phyloP scores from a whole-genome alignment of 768 basidiomycete genomes.

The Calocera cornea region DNA sequence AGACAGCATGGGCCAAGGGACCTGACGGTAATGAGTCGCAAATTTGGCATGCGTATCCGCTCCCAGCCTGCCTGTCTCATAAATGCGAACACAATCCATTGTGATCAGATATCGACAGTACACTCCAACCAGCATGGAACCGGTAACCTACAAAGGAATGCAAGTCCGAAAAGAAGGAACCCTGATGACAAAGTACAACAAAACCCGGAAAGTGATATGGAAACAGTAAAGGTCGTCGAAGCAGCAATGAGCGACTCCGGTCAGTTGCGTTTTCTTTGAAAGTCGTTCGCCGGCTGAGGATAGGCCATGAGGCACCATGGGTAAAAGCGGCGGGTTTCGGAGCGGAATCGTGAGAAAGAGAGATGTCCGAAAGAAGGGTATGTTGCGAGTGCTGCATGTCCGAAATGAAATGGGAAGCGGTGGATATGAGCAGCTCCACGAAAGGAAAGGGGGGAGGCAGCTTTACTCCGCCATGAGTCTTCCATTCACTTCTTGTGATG shows the following conservation, averaged over 20 bases:
- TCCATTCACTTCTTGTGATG: not conserved
- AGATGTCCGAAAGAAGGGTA: not conserved
- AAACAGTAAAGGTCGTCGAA: not conserved
- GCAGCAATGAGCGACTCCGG: not conserved
- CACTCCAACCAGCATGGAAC: not conserved
- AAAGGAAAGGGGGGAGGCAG: not conserved
- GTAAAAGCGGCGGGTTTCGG: not conserved
- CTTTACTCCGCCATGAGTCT: constrained; percentile 1
- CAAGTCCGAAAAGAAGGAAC: not conserved
- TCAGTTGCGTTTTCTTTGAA: not conserved
- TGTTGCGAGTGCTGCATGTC: not conserved
- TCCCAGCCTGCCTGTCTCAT: too few relatives aligned
- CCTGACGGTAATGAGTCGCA: too few relatives aligned
- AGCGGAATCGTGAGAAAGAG: not conserved
- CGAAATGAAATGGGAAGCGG: not conserved
- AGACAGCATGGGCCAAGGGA: too few relatives aligned
- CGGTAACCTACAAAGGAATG: not conserved
- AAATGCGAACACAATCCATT: not conserved
- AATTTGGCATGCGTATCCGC: too few relatives aligned
- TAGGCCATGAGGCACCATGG: not conserved
- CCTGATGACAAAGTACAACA: not conserved
- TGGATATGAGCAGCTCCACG: not conserved
- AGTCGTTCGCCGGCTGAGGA: not conserved
- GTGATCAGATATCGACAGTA: not conserved
- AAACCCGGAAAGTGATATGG: not conserved